Evolutionary conservation across 2,329 filamentous ascomycete species (phyloP).

Genomic region (Sporothrix brasiliensis): DNA sequence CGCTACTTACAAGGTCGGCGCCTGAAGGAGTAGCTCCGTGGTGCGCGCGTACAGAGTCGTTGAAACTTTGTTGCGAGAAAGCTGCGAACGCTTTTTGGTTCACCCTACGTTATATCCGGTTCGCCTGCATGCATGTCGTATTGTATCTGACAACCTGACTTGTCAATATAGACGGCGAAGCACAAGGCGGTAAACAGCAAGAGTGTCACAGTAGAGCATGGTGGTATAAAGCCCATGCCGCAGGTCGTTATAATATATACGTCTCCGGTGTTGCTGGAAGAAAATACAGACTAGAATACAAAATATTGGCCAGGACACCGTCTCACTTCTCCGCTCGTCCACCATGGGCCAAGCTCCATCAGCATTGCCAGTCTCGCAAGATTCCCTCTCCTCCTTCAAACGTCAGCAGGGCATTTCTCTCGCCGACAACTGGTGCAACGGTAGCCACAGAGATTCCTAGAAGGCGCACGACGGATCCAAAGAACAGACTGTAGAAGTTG

Average conservation of each 20-base stretch:
- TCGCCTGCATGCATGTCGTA: not conserved
- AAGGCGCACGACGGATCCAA: constrained; percentile 1
- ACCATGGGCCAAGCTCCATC: not conserved
- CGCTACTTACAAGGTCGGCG: not conserved
- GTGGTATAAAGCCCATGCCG: not conserved
- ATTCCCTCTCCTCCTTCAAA: not conserved
- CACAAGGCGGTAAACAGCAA: not conserved
- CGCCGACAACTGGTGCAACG: not conserved
- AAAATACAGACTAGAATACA: constrained; percentile 30
- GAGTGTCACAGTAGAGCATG: not conserved
- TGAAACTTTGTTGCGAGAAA: not conserved
- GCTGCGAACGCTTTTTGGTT: not conserved
- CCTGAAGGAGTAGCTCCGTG: not conserved
- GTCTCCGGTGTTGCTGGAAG: constrained; percentile 9
- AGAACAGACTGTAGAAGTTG: not conserved
- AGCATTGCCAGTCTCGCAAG: too few species aligned
- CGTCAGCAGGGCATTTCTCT: not conserved
- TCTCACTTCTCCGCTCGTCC: not conserved
- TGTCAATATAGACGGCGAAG: not conserved
- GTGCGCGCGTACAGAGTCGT: not conserved
- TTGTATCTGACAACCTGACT: not conserved
- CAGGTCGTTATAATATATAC: constrained; percentile 24
- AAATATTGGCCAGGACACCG: constrained; percentile 14
- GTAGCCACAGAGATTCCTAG: not conserved
- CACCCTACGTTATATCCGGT: constrained; percentile 2